Conservation (phyloP, 2,329 filamentous ascomycete genomes). For the Diaporthe sp. region DNA sequence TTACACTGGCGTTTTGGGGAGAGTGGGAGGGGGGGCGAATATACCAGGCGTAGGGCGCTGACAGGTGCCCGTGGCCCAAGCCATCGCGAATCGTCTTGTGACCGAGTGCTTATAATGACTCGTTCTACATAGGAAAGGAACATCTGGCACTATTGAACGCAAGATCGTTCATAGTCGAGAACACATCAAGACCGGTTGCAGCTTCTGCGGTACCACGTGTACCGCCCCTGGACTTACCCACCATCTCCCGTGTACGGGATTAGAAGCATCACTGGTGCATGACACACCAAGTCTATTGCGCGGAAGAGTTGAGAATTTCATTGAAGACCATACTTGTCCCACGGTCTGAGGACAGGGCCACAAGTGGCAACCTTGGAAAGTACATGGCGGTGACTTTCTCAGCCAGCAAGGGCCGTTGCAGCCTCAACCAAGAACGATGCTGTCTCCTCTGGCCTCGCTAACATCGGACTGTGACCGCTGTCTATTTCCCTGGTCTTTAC, state of each 20-base stretch:
- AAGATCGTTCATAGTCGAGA: not conserved
- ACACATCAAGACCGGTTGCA: not conserved
- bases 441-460: slow-evolving; percentile 59
- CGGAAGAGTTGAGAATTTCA: not conserved
- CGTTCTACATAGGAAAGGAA: not conserved
- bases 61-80: not conserved
- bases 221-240: not conserved
- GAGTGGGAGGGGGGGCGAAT: not conserved
- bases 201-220: too few relatives aligned
- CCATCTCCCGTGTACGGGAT: not conserved
- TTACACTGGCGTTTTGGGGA: slow-evolving; percentile 19
- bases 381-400: not conserved
- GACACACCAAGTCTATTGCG: not conserved
- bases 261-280: not conserved
- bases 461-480: slow-evolving; percentile 63
- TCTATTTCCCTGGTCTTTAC: slow-evolving; percentile 56
- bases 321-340: not conserved
- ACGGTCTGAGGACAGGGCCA: not conserved
- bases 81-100: not conserved
- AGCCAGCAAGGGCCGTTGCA: slow-evolving; percentile 46
- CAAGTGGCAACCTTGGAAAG: not conserved
- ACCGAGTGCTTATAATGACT: not conserved
- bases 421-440: slow-evolving; percentile 55
- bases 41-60: slow-evolving; percentile 27
- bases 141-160: not conserved